Evolutionary conservation across 2,329 filamentous ascomycete genomes (phyloP), one percentile per base, ranked within the genome.

Genomic region (Cladosporium austrohemisphaericum): DNA sequence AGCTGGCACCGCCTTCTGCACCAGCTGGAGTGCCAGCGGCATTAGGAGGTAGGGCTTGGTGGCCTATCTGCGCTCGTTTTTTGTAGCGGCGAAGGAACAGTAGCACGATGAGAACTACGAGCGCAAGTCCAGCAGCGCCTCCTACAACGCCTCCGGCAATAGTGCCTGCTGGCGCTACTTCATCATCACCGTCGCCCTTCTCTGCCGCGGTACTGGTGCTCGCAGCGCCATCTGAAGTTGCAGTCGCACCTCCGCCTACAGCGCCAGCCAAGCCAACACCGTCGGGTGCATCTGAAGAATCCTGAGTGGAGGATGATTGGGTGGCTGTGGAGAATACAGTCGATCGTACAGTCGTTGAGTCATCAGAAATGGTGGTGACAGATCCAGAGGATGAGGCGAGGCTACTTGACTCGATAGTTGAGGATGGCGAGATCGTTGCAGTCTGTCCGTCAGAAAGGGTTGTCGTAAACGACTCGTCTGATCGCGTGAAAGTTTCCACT

Each of bases 111-210:
- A 76, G 60, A 7, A 78, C 59, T 6, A 80, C 60, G 6, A 80
- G 60, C 10, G 78, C 75, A 26, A 78, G 60, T 22, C 79, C 81
- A 26, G 79, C 79, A 41, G 82, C 71, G 37, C 80, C 80, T 13
- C 81, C 81, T 20, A 84, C 72, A n/a, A 84, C 77, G 38, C 79
- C 80, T 6, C 81, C 81, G 16, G 82, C 78, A 3, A 84, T 75
- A 51, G 74, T 73, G 13, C 75, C 74, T 19, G 76, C 79, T 36
- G 70, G 68, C 5, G 72, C 64, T 16, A 67, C 61, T 26, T 52
- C 55, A 13, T 58, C 54, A 23, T 55, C 53, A 25, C 44, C 37
- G 25, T 47, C 51, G 23, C 45, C 32, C 23, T 33, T 35, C 10
- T 22, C 31, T 8, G 18, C 23, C 16, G 44, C 11, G 10, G 50